Percentiles rank a stretch among this genome's conserved stretches.
These are phyloP conservation scores for Geoglossum glabrum DNA, from an alignment of 495 filamentous ascomycete species.

Conservation along the genomic window DNA sequence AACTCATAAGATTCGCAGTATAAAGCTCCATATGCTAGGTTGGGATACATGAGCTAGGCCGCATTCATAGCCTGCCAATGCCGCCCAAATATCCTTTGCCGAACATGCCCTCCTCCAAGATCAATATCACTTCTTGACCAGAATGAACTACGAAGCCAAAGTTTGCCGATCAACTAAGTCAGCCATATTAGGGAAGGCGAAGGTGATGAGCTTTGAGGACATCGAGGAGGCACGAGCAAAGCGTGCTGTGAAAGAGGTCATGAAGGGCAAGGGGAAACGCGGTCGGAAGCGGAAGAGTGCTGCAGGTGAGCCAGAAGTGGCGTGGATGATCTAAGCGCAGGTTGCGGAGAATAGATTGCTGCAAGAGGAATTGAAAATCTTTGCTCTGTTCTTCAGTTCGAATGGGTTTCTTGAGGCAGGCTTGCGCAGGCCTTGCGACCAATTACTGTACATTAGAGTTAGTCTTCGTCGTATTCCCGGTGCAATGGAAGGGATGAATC, in stretches of 20 bases:
- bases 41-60: too few species aligned
- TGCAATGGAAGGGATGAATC: conserved; percentile 2
- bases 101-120: conserved; percentile 14
- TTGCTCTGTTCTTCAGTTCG: not conserved
- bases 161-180: conserved; percentile 15
- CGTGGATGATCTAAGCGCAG: conserved; percentile 9
- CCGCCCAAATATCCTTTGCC: conserved; percentile 17
- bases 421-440: not conserved
- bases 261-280: conserved; percentile 11
- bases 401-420: not conserved
- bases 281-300: conserved; percentile 15
- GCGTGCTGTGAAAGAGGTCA: conserved; percentile 13
- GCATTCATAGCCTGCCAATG: conserved; percentile 11
- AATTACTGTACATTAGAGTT: conserved; percentile 1
- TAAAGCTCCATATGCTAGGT: too few species aligned
- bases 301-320: conserved; percentile 10
- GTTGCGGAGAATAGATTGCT: not conserved
- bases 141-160: conserved; percentile 18
- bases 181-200: conserved; percentile 16
- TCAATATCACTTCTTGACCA: conserved; percentile 13
- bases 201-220: conserved; percentile 22
- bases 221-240: conserved; percentile 17
- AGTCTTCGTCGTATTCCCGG: conserved; percentile 1
- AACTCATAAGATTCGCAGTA: conserved; percentile 15
- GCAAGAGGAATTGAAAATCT: not conserved